Base-by-base conservation (phyloP, 768 basidiomycete genomes). In the Pleurotus djamor region DNA sequence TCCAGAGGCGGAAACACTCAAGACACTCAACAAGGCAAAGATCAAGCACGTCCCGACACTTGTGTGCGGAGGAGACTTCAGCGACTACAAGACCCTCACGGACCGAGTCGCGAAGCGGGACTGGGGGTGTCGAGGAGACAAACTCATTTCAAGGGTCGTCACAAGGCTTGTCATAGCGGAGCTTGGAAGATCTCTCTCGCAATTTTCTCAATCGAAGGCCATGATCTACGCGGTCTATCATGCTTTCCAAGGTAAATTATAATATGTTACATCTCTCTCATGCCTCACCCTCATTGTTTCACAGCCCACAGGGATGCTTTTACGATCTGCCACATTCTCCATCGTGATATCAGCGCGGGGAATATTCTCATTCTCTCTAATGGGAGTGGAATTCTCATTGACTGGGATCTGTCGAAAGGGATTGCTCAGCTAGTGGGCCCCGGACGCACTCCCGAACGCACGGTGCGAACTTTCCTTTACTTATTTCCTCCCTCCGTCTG, bases 61-160 rank as follows among this genome's bases (percentile, higher is more conserved):
- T 14, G 34, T 68, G 6, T 66, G 64, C 35, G 74, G 70, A 3
- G 69, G 65, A 33, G 74, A 77, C 52, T 44, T 76, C 17, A 41
- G 4, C 10, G 3, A 5, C 49, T 58, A 12, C 37, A n/a, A 41
- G n/a, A 32, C 48, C 1, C n/a, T 16, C 1, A 41, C 36, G 45
- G 38, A 41, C n/a, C 9, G 38, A 41, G 38, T 10, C 38, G 38
- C n/a, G 10, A 41, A 9, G 10, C 6, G 9, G 41, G 48, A 14
- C 2, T 16, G 2, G 71, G 71, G 67, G 38, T 9, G 4, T 41
- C 1, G 2, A 41, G 38, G n/a, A 2, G 9, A n/a, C 2, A 41
- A n/a, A 4, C 9, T 41, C 4, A 4, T 41, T 4, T n/a, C 10
- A n/a, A 41, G n/a, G 38, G 38, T 41, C 1, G 2, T 28, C 21